Evolutionary conservation across 2,329 filamentous ascomycete species (phyloP).

Genomic region (Didymellaceae sp.): DNA sequence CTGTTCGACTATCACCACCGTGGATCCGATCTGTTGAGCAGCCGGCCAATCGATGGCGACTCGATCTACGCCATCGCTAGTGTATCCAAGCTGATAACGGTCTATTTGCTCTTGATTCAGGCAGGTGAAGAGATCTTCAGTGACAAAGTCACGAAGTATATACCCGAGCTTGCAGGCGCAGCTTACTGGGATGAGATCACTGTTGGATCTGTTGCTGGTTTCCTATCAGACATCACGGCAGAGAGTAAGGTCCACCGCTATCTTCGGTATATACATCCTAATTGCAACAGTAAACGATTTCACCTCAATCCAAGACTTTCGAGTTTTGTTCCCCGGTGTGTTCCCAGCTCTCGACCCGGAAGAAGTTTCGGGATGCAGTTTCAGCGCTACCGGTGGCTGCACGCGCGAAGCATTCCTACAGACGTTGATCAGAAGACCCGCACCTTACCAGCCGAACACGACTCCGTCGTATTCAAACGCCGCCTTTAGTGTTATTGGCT

Average conservation of each 20-base stretch:
- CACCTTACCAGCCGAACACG: slow-evolving; percentile 23
- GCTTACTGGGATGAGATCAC: slow-evolving; percentile 46
- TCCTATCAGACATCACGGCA: slow-evolving; percentile 39
- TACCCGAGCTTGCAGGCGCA: slow-evolving; percentile 36
- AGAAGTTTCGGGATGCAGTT: no score
- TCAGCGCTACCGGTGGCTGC: no score
- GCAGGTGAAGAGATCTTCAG: slow-evolving; percentile 46
- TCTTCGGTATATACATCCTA: neutral
- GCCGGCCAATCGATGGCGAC: slow-evolving; percentile 42
- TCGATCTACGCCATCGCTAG: slow-evolving; percentile 55
- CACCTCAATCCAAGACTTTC: slow-evolving; percentile 1
- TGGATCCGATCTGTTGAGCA: slow-evolving; percentile 8
- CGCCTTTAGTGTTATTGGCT: neutral
- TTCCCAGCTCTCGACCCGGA: no score
- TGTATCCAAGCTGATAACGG: slow-evolving; percentile 50
- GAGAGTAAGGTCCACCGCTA: slow-evolving; percentile 21
- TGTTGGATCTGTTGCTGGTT: slow-evolving; percentile 40
- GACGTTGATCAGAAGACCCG: slow-evolving; percentile 23
- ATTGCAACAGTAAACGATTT: slow-evolving; percentile 3
- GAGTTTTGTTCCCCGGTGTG: slow-evolving; percentile 10
- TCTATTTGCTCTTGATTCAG: slow-evolving; percentile 48
- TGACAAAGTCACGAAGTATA: slow-evolving; percentile 33
- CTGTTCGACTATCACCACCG: slow-evolving; percentile 20
- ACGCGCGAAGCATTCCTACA: slow-evolving; percentile 11
- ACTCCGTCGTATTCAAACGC: neutral